Evolutionary conservation across 2,329 filamentous ascomycete genomes (phyloP).

Genomic region (Neofusicoccum ribis): DNA sequence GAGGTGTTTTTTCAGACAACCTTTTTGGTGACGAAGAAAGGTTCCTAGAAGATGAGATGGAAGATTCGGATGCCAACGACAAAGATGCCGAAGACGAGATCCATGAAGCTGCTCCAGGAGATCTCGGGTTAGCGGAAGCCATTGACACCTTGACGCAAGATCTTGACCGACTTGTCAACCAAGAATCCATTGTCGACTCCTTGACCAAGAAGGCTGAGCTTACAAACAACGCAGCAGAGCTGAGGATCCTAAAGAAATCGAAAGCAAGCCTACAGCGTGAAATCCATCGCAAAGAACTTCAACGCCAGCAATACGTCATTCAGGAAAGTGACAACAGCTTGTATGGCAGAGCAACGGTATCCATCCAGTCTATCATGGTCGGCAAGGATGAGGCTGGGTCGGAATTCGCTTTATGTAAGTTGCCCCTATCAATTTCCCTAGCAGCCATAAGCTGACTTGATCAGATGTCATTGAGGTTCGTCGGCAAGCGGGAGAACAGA

Average conservation of each 20-base stretch:
- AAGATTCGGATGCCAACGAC: constrained; percentile 63
- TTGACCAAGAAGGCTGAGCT: constrained; percentile 91
- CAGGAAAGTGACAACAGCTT: constrained; percentile 98
- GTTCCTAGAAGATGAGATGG: constrained; percentile 81
- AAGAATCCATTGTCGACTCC: constrained; percentile 89
- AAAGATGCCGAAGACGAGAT: constrained; percentile 77
- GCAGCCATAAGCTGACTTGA: constrained; percentile 24
- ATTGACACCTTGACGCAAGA: constrained; percentile 85
- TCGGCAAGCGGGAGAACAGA: constrained; percentile 86
- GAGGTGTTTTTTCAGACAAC: constrained; percentile 91
- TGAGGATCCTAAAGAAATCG: constrained; percentile 89
- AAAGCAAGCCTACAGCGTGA: constrained; percentile 91
- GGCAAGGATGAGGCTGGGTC: constrained; percentile 88
- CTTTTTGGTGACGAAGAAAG: constrained; percentile 88
- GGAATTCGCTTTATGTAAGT: constrained; percentile 81
- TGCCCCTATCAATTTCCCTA: neutral
- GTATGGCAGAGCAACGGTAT: constrained; percentile 85
- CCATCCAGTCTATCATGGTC: constrained; percentile 90
- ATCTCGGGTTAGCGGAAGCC: constrained; percentile 89
- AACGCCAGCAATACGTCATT: constrained; percentile 93
- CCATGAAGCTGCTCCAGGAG: constrained; percentile 90
- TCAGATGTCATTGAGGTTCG: constrained; percentile 84
- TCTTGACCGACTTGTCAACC: constrained; percentile 82
- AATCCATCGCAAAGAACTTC: constrained; percentile 89
- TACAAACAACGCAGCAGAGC: constrained; percentile 92